Percentiles rank a stretch among this genome's conserved stretches.
Conservation (phyloP, 495 filamentous ascomycete species). For the Oidiodendron maius region DNA sequence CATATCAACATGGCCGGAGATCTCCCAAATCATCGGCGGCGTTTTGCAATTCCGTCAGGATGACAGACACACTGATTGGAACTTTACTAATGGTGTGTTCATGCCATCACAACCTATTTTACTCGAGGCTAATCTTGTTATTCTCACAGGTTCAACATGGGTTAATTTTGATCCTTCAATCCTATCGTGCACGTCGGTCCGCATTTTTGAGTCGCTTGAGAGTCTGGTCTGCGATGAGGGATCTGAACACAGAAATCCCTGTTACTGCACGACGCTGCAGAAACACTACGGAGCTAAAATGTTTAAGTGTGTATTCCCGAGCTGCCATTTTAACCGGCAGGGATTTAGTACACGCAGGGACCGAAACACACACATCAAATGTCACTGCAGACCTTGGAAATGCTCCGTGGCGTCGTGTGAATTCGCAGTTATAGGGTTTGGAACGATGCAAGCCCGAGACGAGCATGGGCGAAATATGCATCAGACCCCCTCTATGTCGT, state of each 20-base stretch:
- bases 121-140: too few relatives aligned
- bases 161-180: slow-evolving; percentile 15
- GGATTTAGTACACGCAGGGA: slow-evolving; percentile 12
- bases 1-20: too few relatives aligned
- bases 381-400: slow-evolving; percentile 22
- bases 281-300: slow-evolving; percentile 10
- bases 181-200: slow-evolving; percentile 8
- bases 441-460: slow-evolving; percentile 16
- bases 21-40: too few relatives aligned
- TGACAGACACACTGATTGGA: too few relatives aligned
- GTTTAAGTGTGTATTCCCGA: slow-evolving; percentile 19
- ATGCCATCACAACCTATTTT: too few relatives aligned
- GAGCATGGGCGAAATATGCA: slow-evolving; percentile 20
- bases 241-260: slow-evolving; percentile 1
- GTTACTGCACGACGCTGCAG: slow-evolving; percentile 9
- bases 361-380: slow-evolving; percentile 11
- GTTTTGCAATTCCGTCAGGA: too few relatives aligned
- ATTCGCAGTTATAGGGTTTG: slow-evolving; percentile 14
- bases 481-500: too few relatives aligned
- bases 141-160: slow-evolving; percentile 1
- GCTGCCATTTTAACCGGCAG: slow-evolving; percentile 14
- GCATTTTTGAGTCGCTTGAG: slow-evolving; percentile 14
- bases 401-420: slow-evolving; percentile 16
- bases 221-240: neutral
- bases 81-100: too few relatives aligned